Percentiles rank a stretch among this genome's conserved stretches.
Evolutionary conservation across 139 green algal genomes (phyloP).

Genomic region (Astrephomene gubernaculifera): DNA sequence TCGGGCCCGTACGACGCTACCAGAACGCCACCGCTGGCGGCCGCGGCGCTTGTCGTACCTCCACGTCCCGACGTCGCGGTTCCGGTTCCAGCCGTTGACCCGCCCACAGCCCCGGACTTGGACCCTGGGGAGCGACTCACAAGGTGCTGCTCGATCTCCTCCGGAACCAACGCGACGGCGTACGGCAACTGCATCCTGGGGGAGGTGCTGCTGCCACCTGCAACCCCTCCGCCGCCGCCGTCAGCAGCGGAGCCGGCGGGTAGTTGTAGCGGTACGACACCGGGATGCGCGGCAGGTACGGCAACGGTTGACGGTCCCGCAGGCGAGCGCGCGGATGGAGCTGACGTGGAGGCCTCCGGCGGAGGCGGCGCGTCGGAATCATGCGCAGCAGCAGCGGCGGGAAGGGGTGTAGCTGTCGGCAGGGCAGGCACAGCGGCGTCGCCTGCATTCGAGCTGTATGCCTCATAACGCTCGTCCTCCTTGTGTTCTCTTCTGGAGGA

Average conservation of each 20-base stretch:
- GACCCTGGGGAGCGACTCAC: background rate
- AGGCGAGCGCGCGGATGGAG: background rate
- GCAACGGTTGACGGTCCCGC: background rate
- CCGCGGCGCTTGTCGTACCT: background rate
- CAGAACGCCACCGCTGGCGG: background rate
- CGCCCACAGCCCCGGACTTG: no score
- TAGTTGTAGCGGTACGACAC: background rate
- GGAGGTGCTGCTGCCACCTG: background rate
- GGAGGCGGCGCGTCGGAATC: background rate
- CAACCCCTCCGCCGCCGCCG: background rate
- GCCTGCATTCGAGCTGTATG: no score
- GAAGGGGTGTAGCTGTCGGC: no score
- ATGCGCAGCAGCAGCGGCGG: background rate
- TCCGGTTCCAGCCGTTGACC: no score
- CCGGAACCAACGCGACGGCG: background rate
- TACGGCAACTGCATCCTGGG: conserved; percentile 11
- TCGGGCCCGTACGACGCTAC: background rate
- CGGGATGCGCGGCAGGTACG: background rate
- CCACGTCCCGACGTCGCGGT: no score
- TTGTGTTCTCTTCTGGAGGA: no score
- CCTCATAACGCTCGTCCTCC: no score
- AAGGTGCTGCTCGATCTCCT: conserved; percentile 25
- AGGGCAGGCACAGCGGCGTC: no score
- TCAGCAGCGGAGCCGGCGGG: background rate
- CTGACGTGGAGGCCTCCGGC: no score